These are phyloP conservation scores for Xenoacremonium recifei DNA, from an alignment of 2,329 filamentous ascomycete species.

Conservation along the genomic window DNA sequence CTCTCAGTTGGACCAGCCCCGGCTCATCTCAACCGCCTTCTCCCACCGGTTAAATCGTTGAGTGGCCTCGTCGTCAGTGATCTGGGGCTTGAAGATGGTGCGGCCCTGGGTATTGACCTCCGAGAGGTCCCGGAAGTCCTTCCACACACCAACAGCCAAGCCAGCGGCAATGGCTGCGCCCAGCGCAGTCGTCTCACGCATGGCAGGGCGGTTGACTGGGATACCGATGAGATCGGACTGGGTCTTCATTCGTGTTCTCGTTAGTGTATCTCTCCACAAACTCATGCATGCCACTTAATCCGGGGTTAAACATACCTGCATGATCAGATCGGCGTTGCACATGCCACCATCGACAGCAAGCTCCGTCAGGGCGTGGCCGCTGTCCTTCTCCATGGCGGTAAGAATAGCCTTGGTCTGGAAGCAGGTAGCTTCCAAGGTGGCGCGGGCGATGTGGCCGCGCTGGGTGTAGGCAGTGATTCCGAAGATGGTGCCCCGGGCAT, in stretches of 20 bases:
- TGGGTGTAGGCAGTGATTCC: slow-evolving; percentile 77
- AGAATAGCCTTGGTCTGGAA: slow-evolving; percentile 83
- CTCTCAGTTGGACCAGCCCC: slow-evolving; percentile 62
- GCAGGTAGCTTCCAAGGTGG: slow-evolving; percentile 77
- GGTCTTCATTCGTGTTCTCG: slow-evolving; percentile 42
- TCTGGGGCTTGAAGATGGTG: slow-evolving; percentile 66
- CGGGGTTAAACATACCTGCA: slow-evolving; percentile 51
- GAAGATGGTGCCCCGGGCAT: slow-evolving; percentile 77
- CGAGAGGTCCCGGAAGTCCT: slow-evolving; percentile 69
- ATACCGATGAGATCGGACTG: slow-evolving; percentile 81
- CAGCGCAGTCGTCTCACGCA: slow-evolving; percentile 81
- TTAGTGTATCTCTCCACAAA: slow-evolving; percentile 3
- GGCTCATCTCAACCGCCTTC: slow-evolving; percentile 76
- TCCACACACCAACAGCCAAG: slow-evolving; percentile 74
- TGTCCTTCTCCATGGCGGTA: slow-evolving; percentile 78
- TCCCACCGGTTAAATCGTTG: slow-evolving; percentile 71
- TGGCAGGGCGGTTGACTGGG: slow-evolving; percentile 72
- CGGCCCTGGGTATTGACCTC: slow-evolving; percentile 69
- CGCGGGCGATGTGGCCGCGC: slow-evolving; percentile 74
- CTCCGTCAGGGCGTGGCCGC: slow-evolving; percentile 67
- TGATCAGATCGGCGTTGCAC: slow-evolving; percentile 77
- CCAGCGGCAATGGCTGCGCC: slow-evolving; percentile 81
- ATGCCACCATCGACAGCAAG: slow-evolving; percentile 84
- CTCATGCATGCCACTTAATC: not conserved
- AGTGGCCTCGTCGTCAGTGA: slow-evolving; percentile 56